Evolutionary conservation across 2,329 filamentous ascomycete species (phyloP).

Genomic region (Thielaviopsis populi): DNA sequence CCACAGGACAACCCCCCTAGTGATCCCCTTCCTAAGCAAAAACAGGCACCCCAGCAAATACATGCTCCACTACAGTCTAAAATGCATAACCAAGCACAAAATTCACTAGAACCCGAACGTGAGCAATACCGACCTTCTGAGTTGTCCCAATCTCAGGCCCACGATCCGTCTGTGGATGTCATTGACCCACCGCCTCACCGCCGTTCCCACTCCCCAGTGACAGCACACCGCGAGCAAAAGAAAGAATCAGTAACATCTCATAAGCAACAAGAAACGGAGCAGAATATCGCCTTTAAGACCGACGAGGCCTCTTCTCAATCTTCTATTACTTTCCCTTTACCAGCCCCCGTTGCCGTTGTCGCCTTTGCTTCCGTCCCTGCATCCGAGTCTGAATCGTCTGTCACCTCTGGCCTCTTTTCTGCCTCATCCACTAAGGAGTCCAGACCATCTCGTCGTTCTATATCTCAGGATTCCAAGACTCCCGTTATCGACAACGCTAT

Average conservation of each 20-base stretch:
- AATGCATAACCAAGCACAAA: constrained; percentile 11
- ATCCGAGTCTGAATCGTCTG: not conserved
- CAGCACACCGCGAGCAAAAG: not conserved
- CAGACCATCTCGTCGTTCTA: not conserved
- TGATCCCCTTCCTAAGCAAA: constrained; percentile 6
- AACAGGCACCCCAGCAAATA: constrained; percentile 11
- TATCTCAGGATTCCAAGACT: constrained; percentile 8
- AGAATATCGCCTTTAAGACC: not conserved
- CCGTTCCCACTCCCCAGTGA: constrained; percentile 3
- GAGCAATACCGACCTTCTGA: not conserved
- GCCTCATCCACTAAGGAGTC: not conserved
- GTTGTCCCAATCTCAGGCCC: not conserved
- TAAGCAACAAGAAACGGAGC: not conserved
- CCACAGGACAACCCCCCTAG: constrained; percentile 9
- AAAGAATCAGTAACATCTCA: not conserved
- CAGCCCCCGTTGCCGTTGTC: not conserved
- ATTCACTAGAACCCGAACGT: constrained; percentile 22
- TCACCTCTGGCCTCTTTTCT: not conserved
- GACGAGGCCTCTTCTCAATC: not conserved
- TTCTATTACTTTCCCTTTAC: not conserved
- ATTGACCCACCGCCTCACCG: constrained; percentile 2
- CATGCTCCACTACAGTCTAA: constrained; percentile 11
- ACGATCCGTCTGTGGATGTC: not conserved
- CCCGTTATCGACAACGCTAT: constrained; percentile 22
- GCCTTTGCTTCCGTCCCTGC: not conserved